Evolutionary conservation across 78 protist species (phyloP).

Genomic region (Bodo saltans): DNA sequence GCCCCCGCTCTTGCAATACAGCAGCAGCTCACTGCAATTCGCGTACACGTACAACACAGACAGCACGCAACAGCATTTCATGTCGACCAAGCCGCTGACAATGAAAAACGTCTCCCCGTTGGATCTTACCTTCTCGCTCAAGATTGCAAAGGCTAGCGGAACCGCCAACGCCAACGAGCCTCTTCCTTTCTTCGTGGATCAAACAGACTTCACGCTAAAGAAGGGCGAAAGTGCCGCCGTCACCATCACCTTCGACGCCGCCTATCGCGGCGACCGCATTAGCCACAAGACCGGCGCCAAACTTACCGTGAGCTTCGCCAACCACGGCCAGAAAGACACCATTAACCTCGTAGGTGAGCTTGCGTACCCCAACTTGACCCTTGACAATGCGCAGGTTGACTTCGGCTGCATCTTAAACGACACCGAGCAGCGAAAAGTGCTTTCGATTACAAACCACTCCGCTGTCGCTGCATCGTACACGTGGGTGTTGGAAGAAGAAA

Average conservation of each 20-base stretch:
- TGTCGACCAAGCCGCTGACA: slow-evolving; percentile 6
- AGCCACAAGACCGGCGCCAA: not conserved
- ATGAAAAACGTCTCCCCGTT: slow-evolving; percentile 41
- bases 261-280: slow-evolving; percentile 27
- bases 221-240: slow-evolving; percentile 23
- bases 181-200: slow-evolving; percentile 50
- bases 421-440: not conserved
- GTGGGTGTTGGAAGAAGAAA: slow-evolving; percentile 47
- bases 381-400: not conserved
- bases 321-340: slow-evolving; percentile 51
- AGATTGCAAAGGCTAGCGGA: not conserved
- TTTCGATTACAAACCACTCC: slow-evolving; percentile 40
- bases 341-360: slow-evolving; percentile 43
- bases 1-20: slow-evolving; percentile 33
- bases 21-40: slow-evolving; percentile 3
- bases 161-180: not conserved
- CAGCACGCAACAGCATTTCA: not conserved
- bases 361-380: slow-evolving; percentile 53
- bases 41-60: not conserved
- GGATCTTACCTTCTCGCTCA: slow-evolving; percentile 35
- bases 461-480: slow-evolving; percentile 13
- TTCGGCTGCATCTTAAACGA: slow-evolving; percentile 60
- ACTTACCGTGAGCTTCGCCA: slow-evolving; percentile 34
- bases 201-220: slow-evolving; percentile 27
- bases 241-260: slow-evolving; percentile 35